Evolutionary conservation across 1,139 yeast species (phyloP).

Genomic region (Taphrina wiesneri): DNA sequence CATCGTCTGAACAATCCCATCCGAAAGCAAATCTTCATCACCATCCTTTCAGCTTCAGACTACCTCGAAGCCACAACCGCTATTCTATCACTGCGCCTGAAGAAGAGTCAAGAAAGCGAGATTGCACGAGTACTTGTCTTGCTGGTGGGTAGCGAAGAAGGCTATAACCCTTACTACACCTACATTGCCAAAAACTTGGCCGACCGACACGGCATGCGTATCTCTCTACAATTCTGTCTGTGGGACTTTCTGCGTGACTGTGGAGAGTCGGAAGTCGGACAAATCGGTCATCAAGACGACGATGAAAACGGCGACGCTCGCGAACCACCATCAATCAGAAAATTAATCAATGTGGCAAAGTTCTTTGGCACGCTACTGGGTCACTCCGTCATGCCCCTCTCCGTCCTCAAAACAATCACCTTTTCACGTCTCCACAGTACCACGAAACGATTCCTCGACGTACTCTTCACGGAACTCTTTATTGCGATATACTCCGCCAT

Average conservation of each 20-base stretch:
- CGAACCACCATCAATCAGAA: slow-evolving; percentile 49
- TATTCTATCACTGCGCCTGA: slow-evolving; percentile 74
- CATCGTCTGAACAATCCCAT: slow-evolving; percentile 96
- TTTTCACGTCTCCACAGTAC: slow-evolving; percentile 68
- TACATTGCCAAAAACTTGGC: slow-evolving; percentile 71
- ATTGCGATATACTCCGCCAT: slow-evolving; percentile 46
- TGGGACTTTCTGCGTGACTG: slow-evolving; percentile 86
- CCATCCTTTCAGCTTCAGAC: slow-evolving; percentile 78
- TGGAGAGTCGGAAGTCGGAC: slow-evolving; percentile 48
- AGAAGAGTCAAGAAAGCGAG: slow-evolving; percentile 81
- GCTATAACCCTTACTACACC: slow-evolving; percentile 89
- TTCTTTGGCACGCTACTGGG: slow-evolving; percentile 49
- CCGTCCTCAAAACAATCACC: slow-evolving; percentile 53
- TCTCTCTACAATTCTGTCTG: slow-evolving; percentile 80
- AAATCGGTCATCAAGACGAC: slow-evolving; percentile 50
- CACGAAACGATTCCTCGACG: slow-evolving; percentile 68
- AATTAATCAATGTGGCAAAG: slow-evolving; percentile 71
- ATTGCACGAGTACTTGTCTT: slow-evolving; percentile 82
- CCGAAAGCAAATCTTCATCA: slow-evolving; percentile 87
- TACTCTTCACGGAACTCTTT: slow-evolving; percentile 66
- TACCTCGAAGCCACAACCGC: slow-evolving; percentile 83
- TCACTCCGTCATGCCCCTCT: slow-evolving; percentile 47
- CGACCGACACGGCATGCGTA: slow-evolving; percentile 66
- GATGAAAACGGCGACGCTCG: slow-evolving; percentile 47
- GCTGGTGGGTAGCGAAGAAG: slow-evolving; percentile 79